These are phyloP conservation scores for Nemania abortiva DNA, from an alignment of 2,329 filamentous ascomycete genomes.

Conservation along the genomic window DNA sequence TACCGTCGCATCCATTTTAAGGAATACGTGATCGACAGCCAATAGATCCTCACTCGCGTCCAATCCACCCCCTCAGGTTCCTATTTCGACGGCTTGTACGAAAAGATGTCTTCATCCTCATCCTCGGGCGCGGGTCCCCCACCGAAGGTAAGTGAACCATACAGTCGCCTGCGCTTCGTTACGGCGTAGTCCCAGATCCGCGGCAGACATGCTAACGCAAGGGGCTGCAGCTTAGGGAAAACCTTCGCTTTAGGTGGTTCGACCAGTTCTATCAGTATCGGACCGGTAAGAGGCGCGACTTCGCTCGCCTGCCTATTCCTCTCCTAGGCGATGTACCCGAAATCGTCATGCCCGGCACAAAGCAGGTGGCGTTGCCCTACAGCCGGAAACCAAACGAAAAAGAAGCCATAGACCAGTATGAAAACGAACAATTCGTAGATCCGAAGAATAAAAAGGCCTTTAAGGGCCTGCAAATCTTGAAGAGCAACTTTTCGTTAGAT, in stretches of 20 bases:
- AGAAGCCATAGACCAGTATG: not conserved
- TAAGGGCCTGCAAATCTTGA: not conserved
- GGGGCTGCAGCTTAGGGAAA: not conserved
- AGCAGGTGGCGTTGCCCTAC: not conserved
- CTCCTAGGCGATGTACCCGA: not conserved
- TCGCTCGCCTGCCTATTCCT: not conserved
- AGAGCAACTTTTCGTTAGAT: not conserved
- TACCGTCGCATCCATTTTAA: not conserved
- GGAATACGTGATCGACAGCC: too few relatives aligned
- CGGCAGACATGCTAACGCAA: not conserved
- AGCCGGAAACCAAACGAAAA: not conserved
- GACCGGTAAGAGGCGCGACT: not conserved
- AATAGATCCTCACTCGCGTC: not conserved
- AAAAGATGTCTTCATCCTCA: not conserved
- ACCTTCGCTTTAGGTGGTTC: not conserved
- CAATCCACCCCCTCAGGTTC: not conserved
- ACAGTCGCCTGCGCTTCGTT: not conserved
- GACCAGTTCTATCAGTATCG: not conserved
- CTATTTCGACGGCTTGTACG: not conserved
- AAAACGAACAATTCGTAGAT: not conserved
- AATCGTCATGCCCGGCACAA: slow-evolving; percentile 2
- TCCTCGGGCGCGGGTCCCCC: too few relatives aligned
- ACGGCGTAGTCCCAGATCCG: not conserved
- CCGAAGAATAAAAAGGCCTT: not conserved
- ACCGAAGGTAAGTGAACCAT: slow-evolving; percentile 1